Conservation (phyloP, 1,284 basidiomycete species). For the Ceratobasidium theobromae region DNA sequence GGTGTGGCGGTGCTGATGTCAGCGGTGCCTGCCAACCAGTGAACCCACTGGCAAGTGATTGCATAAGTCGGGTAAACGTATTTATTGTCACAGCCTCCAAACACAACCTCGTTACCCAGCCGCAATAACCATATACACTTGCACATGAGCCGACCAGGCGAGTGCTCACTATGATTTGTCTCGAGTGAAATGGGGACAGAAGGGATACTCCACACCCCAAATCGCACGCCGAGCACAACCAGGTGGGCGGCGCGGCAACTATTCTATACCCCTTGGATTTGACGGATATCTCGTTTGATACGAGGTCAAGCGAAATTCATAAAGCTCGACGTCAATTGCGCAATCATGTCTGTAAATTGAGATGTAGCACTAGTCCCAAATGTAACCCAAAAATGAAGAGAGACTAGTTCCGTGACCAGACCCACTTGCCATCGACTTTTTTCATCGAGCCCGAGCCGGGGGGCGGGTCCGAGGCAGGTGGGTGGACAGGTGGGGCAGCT, state of each 20-base stretch:
- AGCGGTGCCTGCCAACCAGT: no score
- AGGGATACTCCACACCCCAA: not conserved
- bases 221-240: not conserved
- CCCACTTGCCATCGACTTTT: slow-evolving; percentile 68
- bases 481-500: no score
- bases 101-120: no score
- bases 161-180: not conserved
- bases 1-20: no score
- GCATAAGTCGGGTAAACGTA: no score
- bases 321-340: not conserved
- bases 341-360: no score
- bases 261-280: not conserved
- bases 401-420: slow-evolving; percentile 43
- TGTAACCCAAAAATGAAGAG: not conserved
- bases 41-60: no score
- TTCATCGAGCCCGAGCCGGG: no score
- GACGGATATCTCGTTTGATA: not conserved
- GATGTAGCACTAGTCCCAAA: not conserved
- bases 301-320: not conserved
- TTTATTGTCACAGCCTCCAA: no score
- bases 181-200: not conserved
- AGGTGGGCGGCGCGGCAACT: no score
- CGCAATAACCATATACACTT: not conserved
- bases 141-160: not conserved
- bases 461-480: no score